phyloP scores from a whole-genome alignment of 2,329 filamentous ascomycete species.

The Monilinia fructigena region DNA sequence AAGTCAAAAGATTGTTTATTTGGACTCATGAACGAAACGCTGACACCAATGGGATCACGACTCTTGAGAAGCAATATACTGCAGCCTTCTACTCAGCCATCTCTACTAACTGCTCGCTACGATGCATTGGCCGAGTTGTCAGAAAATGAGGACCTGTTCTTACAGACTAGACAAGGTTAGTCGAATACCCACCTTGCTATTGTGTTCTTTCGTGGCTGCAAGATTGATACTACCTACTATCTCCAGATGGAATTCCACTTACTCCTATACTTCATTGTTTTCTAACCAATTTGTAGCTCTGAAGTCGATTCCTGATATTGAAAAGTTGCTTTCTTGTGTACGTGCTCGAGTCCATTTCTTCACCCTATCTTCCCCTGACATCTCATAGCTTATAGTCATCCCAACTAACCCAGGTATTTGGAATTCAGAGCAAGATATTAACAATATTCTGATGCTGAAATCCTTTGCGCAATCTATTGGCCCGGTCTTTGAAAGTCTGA shows the following conservation, averaged over 20 bases:
- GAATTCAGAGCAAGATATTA: constrained; percentile 76
- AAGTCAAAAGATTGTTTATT: constrained; percentile 83
- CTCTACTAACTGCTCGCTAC: constrained; percentile 69
- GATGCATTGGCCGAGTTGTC: constrained; percentile 82
- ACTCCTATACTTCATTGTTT: neutral
- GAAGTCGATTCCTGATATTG: constrained; percentile 73
- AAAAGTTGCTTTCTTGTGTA: constrained; percentile 75
- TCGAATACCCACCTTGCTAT: neutral
- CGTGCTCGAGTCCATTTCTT: constrained; percentile 29
- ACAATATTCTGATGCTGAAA: constrained; percentile 84
- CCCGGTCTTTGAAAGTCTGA: constrained; percentile 66
- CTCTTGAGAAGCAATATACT: constrained; percentile 82
- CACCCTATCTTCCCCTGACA: constrained; percentile 29
- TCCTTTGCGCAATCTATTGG: constrained; percentile 70
- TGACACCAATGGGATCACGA: constrained; percentile 84
- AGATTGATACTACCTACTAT: neutral
- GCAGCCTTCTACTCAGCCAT: constrained; percentile 74
- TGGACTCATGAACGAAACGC: constrained; percentile 78
- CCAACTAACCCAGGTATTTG: constrained; percentile 64
- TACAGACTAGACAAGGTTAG: constrained; percentile 66
- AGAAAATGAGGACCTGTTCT: constrained; percentile 81
- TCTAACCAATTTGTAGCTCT: constrained; percentile 51
- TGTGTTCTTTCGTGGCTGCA: neutral
- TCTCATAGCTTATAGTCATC: constrained; percentile 68
- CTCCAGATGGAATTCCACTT: neutral